Base-by-base conservation (phyloP, 2,329 filamentous ascomycete species). In the Reticulascus tulasneorum region DNA sequence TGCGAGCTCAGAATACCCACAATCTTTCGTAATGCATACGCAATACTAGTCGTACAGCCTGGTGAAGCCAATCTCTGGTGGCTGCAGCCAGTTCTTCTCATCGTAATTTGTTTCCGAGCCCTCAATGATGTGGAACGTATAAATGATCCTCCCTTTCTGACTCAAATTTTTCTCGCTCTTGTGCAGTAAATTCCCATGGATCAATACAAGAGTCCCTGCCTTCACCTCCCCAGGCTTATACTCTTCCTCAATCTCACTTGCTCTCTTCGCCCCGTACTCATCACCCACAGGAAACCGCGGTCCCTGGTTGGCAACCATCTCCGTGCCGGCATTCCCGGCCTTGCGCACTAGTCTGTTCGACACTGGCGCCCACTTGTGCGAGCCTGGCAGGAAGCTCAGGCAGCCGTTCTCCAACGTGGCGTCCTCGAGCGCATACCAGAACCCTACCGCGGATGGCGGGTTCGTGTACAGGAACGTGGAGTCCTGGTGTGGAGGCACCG, bases 121-220 rank as follows among this genome's bases (percentile, higher is more conserved):
- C 64, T 97, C 93, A 53, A 97, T 97, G 39, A 94, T 78, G 67
- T 98, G 93, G 59, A 97, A 98, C 0, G 93, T 97, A 63, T 97
- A 98, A 35, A 96, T 95, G 56, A 93, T 94, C 47, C 91, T 74
- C 16, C 90, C 89, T 69, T 87, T 91, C 46, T 74, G 64, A 58
- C 90, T 94, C 37, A 77, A 74, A 58, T 98, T 98, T 71, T 77
- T 86, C 75, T 95, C 89, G 58, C 90, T 96, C 77, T 94, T 94
- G 64, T 98, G 93, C 66, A 97, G 59, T 50, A 96, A 65, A 61
- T 97, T 97, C 2, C 93, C 93, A 66, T 98, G 91, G 47, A 98
- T 97, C 44, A 98, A 64, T 30, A 97, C 89, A 60, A 98, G 60
- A 29, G 85, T 86, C 0, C 93, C 93, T 0, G 90, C 89, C 66